phyloP scores from a whole-genome alignment of 805 yeast genomes.

The Kodamaea nitidulidarum region DNA sequence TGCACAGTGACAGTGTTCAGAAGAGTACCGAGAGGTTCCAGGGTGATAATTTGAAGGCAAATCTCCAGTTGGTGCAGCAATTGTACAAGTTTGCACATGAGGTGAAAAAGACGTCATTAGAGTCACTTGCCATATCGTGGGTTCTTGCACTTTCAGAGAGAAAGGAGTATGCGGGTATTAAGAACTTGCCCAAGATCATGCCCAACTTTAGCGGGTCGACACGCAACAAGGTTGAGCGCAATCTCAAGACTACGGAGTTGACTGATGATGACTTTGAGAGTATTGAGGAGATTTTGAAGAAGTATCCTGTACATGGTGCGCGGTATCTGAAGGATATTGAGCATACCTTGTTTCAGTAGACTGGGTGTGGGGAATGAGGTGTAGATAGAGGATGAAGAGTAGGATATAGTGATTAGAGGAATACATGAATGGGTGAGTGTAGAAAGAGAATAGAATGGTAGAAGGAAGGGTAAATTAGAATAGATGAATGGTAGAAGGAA shows the following conservation, averaged over 20 bases:
- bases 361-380: too few species aligned
- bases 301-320: slow-evolving; percentile 49
- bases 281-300: slow-evolving; percentile 44
- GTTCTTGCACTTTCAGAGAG: slow-evolving; percentile 64
- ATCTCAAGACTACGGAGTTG: slow-evolving; percentile 43
- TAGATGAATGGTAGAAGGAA: too few species aligned
- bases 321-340: slow-evolving; percentile 38
- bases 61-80: slow-evolving; percentile 45
- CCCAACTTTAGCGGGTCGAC: slow-evolving; percentile 83
- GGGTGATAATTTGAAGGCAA: slow-evolving; percentile 53
- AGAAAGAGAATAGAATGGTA: too few species aligned
- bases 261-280: slow-evolving; percentile 54
- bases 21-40: slow-evolving; percentile 51
- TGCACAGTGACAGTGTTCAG: slow-evolving; percentile 58
- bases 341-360: slow-evolving; percentile 3
- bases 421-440: too few species aligned
- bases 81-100: slow-evolving; percentile 48
- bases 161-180: slow-evolving; percentile 40
- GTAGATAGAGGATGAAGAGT: too few species aligned
- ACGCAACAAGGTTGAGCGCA: slow-evolving; percentile 55
- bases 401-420: neutral
- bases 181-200: slow-evolving; percentile 49
- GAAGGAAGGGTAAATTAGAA: too few species aligned
- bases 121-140: slow-evolving; percentile 43
- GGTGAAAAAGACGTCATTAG: slow-evolving; percentile 52